Percentiles rank a stretch among this genome's conserved stretches.
Evolutionary conservation across 805 yeast species (phyloP).

Genomic region (Yueomyces sp.): DNA sequence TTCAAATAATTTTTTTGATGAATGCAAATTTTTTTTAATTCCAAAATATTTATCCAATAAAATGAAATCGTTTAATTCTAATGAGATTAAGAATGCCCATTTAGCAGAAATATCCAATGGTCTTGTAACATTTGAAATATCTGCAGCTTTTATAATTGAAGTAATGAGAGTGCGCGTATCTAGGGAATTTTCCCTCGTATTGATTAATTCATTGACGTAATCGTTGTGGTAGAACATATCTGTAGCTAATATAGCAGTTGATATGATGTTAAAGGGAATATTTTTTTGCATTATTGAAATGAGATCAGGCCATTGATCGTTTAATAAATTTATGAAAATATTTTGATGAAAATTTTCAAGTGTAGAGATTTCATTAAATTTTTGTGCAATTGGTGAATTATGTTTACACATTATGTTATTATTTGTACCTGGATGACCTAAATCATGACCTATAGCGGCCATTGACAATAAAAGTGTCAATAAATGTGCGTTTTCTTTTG

Average conservation of each 20-base stretch:
- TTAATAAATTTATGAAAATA: slow-evolving; percentile 39
- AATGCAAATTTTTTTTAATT: background rate
- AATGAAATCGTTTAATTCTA: slow-evolving; percentile 64
- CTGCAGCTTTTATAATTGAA: slow-evolving; percentile 83
- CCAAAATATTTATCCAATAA: slow-evolving; percentile 19
- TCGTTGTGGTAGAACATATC: slow-evolving; percentile 86
- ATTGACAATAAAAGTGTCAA: slow-evolving; percentile 52
- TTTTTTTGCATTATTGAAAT: slow-evolving; percentile 5
- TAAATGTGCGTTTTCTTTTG: slow-evolving; percentile 12
- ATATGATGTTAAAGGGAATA: slow-evolving; percentile 7
- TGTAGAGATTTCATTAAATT: slow-evolving; percentile 54
- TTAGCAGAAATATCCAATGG: slow-evolving; percentile 61
- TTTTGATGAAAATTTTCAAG: slow-evolving; percentile 75
- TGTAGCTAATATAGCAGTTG: slow-evolving; percentile 50
- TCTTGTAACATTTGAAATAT: slow-evolving; percentile 84
- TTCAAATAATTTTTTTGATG: slow-evolving; percentile 1
- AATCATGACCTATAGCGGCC: slow-evolving; percentile 89
- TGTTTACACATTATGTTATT: slow-evolving; percentile 51
- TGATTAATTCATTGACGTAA: slow-evolving; percentile 44
- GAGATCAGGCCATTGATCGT: slow-evolving; percentile 38
- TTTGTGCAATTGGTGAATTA: slow-evolving; percentile 47
- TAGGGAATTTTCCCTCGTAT: slow-evolving; percentile 7
- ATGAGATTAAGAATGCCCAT: slow-evolving; percentile 74
- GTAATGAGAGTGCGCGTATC: slow-evolving; percentile 39
- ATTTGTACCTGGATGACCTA: slow-evolving; percentile 95